Base-by-base conservation (phyloP, 345 rosid species). In the Chamaenerion angustifolium region DNA sequence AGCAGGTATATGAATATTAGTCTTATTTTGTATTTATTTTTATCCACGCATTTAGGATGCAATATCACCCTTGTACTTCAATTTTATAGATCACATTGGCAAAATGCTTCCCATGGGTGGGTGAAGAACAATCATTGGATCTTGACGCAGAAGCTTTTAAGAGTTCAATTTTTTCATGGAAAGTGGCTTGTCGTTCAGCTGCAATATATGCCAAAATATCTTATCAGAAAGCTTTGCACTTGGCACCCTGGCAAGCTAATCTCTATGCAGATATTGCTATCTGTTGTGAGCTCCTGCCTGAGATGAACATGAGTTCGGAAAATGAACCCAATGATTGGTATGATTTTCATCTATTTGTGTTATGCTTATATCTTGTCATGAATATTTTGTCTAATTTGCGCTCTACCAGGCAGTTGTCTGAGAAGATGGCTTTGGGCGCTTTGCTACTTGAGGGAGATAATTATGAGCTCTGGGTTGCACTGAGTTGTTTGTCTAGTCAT, bases 171-270 rank as follows among this genome's bases (percentile, higher is more conserved):
- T 57, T 57, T 45, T 69, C 87, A 49, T 92, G 98, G 98, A 80
- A 74, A 63, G 75, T 65, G 70, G 68, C 70, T 23, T 71, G 95
- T 59, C 52, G 11, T 65, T 60, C 66, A 53, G 81, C 83, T 57
- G 83, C 77, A 48, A 58, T 65, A 19, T 80, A 80, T 68, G 83
- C 98, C 42, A 75, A 68, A 82, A 62, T 63, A 59, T 80, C 83
- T 16, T 92, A 84, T 67, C 95, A 87, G 67, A 67, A 69, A 52
- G 89, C 96, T 62, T 56, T 87, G 71, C 85, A 62, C 63, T 71
- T 86, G 82, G 58, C 85, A 58, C 96, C 98, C 15, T 92, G 96
- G 96, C 87, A 75, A 70, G 89, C 98, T 47, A 84, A 74, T 57
- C 56, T 87, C 40, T 92, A 92, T 63, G 61, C 71, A 35, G 95